Base-by-base conservation (phyloP, 2,329 filamentous ascomycete species). In the Fusarium torreyae region DNA sequence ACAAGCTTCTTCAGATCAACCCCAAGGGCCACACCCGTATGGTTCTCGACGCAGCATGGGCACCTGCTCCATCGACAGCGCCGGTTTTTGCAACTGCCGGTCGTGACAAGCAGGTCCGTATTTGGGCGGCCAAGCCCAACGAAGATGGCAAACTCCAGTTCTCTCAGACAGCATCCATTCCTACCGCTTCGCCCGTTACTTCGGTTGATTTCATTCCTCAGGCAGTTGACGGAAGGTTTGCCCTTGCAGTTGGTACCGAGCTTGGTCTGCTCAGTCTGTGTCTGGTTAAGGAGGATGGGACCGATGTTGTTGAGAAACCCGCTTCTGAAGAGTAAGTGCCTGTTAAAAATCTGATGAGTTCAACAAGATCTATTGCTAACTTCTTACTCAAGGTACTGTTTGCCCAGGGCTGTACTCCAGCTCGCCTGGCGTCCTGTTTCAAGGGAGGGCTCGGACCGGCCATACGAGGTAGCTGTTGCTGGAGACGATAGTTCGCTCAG, bases 1-100 rank as follows among this genome's bases (percentile, higher is more conserved):
- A 92, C 74, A 80, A 78, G 24, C 82, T 91, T 5, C 78, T 88
- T 39, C 83, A 90, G 65, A 83, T 87, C 4, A 94, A 97, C 73
- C 87, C 89, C 3, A 98, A 97, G 80, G 95, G 93, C 1, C 96
- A 99, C 78, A 86, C 92, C 6, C 86, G 96, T 62, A 98, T 99
- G 94, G 94, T 99, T 45, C 85, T 98, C 15, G 94, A 94, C 76
- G 92, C 90, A 2, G 89, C 92, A 4, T 99, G 96, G 95, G 90
- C 91, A 2, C 91, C 91, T 2, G 28, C 85, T 78, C 69, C 75
- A 78, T 86, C 28, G 4, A 22, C 45, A 17, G 56, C 52, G 8
- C 74, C 80, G 11, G 76, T 85, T 11, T 99, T 99, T 79, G 92
- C 92, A 14, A 99, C 96, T 0, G 95, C 94, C 2, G 94, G 94